phyloP scores from a whole-genome alignment of 2,329 filamentous ascomycete genomes.

The Alternaria sp. region DNA sequence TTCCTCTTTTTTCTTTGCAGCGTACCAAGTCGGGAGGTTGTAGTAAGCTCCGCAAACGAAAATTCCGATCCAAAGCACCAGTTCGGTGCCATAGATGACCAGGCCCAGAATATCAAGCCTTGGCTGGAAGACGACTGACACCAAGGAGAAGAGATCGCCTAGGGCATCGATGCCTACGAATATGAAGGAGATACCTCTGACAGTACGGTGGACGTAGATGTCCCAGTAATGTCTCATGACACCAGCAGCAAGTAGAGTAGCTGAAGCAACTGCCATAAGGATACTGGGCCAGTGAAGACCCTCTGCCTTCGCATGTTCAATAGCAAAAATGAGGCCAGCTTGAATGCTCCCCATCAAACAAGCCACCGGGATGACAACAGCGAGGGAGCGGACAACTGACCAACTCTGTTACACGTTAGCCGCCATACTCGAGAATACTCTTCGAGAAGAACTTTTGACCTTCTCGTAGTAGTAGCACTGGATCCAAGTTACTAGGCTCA shows the following conservation, averaged over 20 bases:
- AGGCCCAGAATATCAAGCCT: slow-evolving; percentile 68
- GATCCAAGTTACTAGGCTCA: slow-evolving; percentile 63
- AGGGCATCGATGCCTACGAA: slow-evolving; percentile 75
- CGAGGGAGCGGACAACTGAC: slow-evolving; percentile 59
- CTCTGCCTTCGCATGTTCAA: slow-evolving; percentile 55
- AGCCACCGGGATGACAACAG: slow-evolving; percentile 62
- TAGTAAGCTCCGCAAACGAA: slow-evolving; percentile 72
- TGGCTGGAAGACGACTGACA: slow-evolving; percentile 70
- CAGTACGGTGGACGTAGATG: slow-evolving; percentile 71
- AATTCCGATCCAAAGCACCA: slow-evolving; percentile 72
- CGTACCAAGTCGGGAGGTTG: slow-evolving; percentile 68
- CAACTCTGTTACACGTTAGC: slow-evolving; percentile 56
- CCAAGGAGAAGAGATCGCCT: slow-evolving; percentile 72
- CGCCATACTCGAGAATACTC: too few species aligned
- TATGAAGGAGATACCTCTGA: slow-evolving; percentile 74
- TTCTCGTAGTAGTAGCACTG: slow-evolving; percentile 65
- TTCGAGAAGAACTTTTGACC: slow-evolving; percentile 16
- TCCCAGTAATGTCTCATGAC: slow-evolving; percentile 75
- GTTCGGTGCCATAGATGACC: slow-evolving; percentile 72
- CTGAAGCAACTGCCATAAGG: slow-evolving; percentile 72
- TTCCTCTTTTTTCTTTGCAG: slow-evolving; percentile 42
- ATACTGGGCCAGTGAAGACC: slow-evolving; percentile 68
- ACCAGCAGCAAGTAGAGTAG: slow-evolving; percentile 68
- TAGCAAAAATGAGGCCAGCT: slow-evolving; percentile 65
- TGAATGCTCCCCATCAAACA: slow-evolving; percentile 67